Base-by-base conservation (phyloP, 2,329 filamentous ascomycete species). In the Macrophomina phaseolina region DNA sequence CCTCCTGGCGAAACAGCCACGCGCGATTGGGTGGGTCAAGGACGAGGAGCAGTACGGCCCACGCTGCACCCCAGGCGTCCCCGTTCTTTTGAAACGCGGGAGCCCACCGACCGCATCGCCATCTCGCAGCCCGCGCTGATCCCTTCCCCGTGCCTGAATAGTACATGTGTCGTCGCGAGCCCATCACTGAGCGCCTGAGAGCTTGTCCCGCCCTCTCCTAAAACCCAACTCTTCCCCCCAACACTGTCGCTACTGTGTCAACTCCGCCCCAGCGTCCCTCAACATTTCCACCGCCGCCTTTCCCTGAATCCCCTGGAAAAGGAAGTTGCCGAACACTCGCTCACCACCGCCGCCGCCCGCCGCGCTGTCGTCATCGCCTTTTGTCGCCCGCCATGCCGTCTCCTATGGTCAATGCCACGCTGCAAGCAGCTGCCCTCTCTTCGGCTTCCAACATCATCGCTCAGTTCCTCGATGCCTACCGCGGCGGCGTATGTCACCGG, bases 361-460 rank as follows among this genome's bases (percentile, higher is more conserved):
- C 55, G 38, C 23, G 9, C 42, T 28, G 45, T 28, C 32, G 58
- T 38, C 45, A 16, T 53, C 74, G 76, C 34, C 75, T 9, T 75
- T 16, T 73, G 52, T 70, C 74, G 3, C 70, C 73, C n/a, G 38
- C 71, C 75, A 30, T 78, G 75, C 69, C 70, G 75, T 46, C 73
- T 74, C 53, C 65, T 14, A 67, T 67, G 56, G 48, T 67, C 65
- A 67, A 55, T 60, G 65, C 65, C 30, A 67, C 65, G 48, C 49
- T 67, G 56, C 65, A 67, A 49, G 76, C 77, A 36, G 73, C 78
- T 64, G 67, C 70, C 11, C 78, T 79, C 65, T 76, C 77, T 56
- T 77, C 74, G 42, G 75, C 72, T 67, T 78, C 76, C 68, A 79
- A 79, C 69, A 46, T 78, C 36, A 77, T 77, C 67, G 77, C 76